These are phyloP conservation scores for Xylaria sp. DNA, from an alignment of 2,329 filamentous ascomycete species.

Conservation along the genomic window DNA sequence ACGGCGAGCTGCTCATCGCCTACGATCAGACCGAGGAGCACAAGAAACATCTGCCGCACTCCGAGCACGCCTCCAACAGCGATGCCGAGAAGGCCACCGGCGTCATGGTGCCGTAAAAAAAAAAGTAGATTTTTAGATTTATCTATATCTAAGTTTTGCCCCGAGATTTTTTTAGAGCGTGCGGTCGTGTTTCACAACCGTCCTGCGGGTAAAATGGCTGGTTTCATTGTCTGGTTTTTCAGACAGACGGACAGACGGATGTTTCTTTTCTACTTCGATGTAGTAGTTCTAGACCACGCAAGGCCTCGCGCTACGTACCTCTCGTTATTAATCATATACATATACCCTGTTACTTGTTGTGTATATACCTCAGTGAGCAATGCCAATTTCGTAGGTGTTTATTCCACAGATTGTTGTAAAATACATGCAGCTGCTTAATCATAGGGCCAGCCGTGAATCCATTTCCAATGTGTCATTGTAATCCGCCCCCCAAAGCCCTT, in stretches of 20 bases:
- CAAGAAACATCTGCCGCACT: conserved; percentile 43
- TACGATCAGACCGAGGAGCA: conserved; percentile 57
- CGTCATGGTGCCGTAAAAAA: conserved; percentile 8
- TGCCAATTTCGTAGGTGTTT: not conserved
- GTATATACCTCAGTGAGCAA: not conserved
- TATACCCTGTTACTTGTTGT: not conserved
- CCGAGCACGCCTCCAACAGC: conserved; percentile 35
- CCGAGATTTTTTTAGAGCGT: not conserved
- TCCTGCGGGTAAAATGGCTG: not conserved
- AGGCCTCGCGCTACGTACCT: not conserved
- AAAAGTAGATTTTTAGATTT: not conserved
- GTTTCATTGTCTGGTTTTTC: not conserved
- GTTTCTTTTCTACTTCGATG: not conserved
- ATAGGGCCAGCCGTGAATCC: no score
- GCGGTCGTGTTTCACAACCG: not conserved
- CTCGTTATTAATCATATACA: not conserved
- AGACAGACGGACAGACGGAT: not conserved
- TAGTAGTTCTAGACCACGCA: not conserved
- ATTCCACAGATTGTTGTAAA: no score
- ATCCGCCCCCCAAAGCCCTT: no score
- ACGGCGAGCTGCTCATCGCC: conserved; percentile 66
- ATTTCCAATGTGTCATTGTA: no score
- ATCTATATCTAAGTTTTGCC: not conserved
- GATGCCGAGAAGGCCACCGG: conserved; percentile 40
- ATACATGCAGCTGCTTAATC: no score